Percentiles rank a stretch among this genome's conserved stretches.
Evolutionary conservation across 2,329 filamentous ascomycete genomes (phyloP).

Genomic region (Pseudopyrenochaeta lycopersici): DNA sequence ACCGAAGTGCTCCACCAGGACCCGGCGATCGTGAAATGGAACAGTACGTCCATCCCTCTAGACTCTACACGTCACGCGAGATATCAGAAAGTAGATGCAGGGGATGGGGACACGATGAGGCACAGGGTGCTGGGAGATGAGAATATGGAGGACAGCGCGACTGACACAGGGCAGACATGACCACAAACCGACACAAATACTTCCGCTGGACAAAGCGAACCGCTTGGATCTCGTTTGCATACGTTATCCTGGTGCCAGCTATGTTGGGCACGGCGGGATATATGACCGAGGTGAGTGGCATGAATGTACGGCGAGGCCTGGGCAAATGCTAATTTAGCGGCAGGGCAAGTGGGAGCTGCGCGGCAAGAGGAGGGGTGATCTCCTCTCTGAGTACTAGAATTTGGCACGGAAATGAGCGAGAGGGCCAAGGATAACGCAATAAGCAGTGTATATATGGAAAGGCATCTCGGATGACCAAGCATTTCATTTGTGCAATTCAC

Average conservation of each 20-base stretch:
- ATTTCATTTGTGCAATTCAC: no score
- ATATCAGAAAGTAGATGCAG: no score
- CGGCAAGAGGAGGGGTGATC: constrained; percentile 87
- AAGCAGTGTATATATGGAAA: constrained; percentile 22
- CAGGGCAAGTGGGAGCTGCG: constrained; percentile 88
- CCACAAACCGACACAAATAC: constrained; percentile 86
- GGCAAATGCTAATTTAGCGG: constrained; percentile 21
- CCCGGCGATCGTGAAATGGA: constrained; percentile 66
- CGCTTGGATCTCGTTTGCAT: constrained; percentile 80
- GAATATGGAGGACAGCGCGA: background rate
- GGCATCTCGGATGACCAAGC: background rate
- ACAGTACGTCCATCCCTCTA: constrained; percentile 55
- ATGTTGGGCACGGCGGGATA: constrained; percentile 77
- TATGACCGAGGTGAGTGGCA: constrained; percentile 80
- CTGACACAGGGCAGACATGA: constrained; percentile 71
- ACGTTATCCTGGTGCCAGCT: constrained; percentile 75
- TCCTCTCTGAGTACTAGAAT: constrained; percentile 76
- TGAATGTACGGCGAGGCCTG: constrained; percentile 1
- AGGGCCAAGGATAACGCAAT: background rate
- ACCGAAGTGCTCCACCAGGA: constrained; percentile 59
- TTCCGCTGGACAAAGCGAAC: constrained; percentile 93
- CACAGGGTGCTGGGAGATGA: background rate
- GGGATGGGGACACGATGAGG: background rate
- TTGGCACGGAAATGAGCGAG: background rate
- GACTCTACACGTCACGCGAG: constrained; percentile 45